Evolutionary conservation across 306 rosid species (phyloP), one percentile per base, ranked within the genome.

Genomic region (Glycyrrhiza uralensis): DNA sequence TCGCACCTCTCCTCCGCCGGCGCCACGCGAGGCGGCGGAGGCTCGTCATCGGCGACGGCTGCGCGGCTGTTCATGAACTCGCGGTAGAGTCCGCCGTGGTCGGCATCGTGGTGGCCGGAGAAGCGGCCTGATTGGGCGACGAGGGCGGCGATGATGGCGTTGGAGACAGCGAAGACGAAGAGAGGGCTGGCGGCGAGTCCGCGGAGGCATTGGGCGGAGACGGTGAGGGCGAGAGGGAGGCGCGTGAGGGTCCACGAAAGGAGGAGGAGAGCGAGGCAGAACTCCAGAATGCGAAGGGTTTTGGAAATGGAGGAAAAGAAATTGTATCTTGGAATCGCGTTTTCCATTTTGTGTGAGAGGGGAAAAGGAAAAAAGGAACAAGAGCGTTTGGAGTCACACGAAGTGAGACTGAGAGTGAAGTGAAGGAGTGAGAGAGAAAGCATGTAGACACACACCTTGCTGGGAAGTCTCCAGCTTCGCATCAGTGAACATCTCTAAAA

Each of bases 101-200:
- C 44, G 55, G 45, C 4, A 13, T 35, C 4, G 55, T 7, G 22
- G 7, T 8, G 46, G 6, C 17, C 4, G 6, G 83, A 19, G 76
- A 54, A 61, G n/a, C 46, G 65, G 44, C 80, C 56, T 62, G 95
- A 87, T 0, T 88, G 90, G 32, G 86, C 84, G 29, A 90, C 1
- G 22, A 90, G 87, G 8, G 96, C 80, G 74, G 79, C 84, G 61
- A 90, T 85, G 76, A 93, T 88, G 79, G 79, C 89, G 85, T 93
- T 86, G 76, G 92, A 90, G 49, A 90, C 20, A 22, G 90, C 46
- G 92, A 93, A 93, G 18, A 89, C 90, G 81, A 88, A 87, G 82
- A 84, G 89, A 5, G 96, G 93, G 44, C 68, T 90, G 2, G 76
- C 47, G 26, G 70, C 66, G 71, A 88, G 52, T 20, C 20, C 71